Conservation (phyloP, 192 early-diverging fungal species). For the Backusella morwellensis region DNA sequence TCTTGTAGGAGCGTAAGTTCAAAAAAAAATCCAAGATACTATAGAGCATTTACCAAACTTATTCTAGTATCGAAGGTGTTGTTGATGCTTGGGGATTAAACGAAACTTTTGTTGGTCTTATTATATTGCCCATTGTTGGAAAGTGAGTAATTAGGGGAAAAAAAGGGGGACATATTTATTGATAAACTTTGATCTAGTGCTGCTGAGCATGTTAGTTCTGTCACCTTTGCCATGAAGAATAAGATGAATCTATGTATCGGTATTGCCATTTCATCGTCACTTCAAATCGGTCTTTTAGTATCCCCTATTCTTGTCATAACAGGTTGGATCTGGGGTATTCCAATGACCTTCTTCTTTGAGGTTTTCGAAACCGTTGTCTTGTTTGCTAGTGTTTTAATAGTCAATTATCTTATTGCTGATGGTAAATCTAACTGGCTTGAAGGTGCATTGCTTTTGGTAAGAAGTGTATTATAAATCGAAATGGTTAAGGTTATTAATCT, state of each 20-base stretch:
- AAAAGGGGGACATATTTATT: not conserved
- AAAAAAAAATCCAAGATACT: not conserved
- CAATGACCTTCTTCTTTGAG: slow-evolving; percentile 83
- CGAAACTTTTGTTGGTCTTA: slow-evolving; percentile 89
- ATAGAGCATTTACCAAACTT: not conserved
- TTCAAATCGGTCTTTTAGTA: slow-evolving; percentile 86
- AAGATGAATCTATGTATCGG: slow-evolving; percentile 83
- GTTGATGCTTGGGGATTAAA: slow-evolving; percentile 63
- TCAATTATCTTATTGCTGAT: slow-evolving; percentile 77
- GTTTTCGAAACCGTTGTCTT: slow-evolving; percentile 79
- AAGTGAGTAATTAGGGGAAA: slow-evolving; percentile 53
- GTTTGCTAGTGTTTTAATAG: slow-evolving; percentile 77
- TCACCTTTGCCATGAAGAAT: slow-evolving; percentile 82
- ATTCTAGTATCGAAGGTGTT: slow-evolving; percentile 60
- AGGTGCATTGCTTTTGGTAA: slow-evolving; percentile 75
- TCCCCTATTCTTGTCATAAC: slow-evolving; percentile 66
- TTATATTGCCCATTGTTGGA: slow-evolving; percentile 87
- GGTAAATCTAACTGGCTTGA: slow-evolving; percentile 93
- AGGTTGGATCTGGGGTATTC: slow-evolving; percentile 82
- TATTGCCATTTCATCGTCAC: slow-evolving; percentile 39
- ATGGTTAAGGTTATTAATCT: not conserved
- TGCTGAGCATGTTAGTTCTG: slow-evolving; percentile 79
- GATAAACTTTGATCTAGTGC: slow-evolving; percentile 23
- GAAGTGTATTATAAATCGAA: not conserved
- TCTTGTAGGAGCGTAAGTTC: slow-evolving; percentile 66